Percentiles rank a stretch among this genome's conserved stretches.
These are phyloP conservation scores for Cochlearia excelsa DNA, from an alignment of 345 rosid genomes.

Conservation along the genomic window DNA sequence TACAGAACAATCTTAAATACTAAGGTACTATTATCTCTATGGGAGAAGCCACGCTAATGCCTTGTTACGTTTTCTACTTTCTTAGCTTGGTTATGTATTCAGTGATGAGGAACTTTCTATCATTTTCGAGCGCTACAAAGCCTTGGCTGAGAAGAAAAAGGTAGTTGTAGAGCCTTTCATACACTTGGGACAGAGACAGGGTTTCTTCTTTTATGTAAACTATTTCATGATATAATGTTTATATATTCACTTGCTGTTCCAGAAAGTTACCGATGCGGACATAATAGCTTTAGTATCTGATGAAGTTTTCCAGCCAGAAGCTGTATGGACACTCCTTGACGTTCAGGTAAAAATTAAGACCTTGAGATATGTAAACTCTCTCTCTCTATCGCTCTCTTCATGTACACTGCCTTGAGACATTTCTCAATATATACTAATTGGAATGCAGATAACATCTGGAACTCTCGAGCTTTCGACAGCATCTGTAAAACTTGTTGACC, in stretches of 20 bases:
- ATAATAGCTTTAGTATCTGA: constrained; percentile 87
- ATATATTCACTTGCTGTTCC: constrained; percentile 28
- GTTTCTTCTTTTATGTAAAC: constrained; percentile 5
- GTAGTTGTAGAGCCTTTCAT: constrained; percentile 33
- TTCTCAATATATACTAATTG: neutral
- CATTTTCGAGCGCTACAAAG: constrained; percentile 85
- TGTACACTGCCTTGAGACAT: neutral
- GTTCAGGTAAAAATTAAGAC: constrained; percentile 56
- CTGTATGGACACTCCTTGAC: constrained; percentile 77
- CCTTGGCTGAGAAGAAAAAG: constrained; percentile 91
- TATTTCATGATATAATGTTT: constrained; percentile 9
- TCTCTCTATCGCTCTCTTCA: neutral
- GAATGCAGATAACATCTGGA: constrained; percentile 81
- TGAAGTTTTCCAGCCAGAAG: constrained; percentile 89
- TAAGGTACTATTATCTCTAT: neutral
- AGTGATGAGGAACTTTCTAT: constrained; percentile 64
- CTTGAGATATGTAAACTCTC: neutral
- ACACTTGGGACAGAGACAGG: neutral
- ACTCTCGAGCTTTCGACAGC: constrained; percentile 90
- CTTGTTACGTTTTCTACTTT: constrained; percentile 19
- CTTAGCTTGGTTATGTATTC: constrained; percentile 83
- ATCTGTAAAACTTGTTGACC: constrained; percentile 72
- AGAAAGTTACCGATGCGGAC: constrained; percentile 93
- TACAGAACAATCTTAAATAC: constrained; percentile 26
- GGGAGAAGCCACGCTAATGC: constrained; percentile 16